Evolutionary conservation across 192 early-diverging fungal genomes (phyloP), one percentile per base, ranked within the genome.

Genomic region (Jimgerdemannia flammicorona): DNA sequence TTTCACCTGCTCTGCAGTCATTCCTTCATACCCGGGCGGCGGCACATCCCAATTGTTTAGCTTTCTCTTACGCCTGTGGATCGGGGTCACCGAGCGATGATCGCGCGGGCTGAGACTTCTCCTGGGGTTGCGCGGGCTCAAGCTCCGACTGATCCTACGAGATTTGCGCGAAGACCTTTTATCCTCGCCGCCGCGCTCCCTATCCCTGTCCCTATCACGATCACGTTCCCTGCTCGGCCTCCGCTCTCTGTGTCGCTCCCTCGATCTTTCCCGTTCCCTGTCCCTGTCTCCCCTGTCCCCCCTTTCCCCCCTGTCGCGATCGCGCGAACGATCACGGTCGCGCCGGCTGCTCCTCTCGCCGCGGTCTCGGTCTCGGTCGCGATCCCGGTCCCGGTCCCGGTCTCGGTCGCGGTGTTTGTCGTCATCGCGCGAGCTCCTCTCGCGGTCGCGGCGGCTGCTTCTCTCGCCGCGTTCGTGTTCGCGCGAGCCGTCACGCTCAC

Each of bases 41-140:
- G 95, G 84, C 69, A 93, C 82, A 84, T 99, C 98, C 98, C 98
- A 99, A 79, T 93, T 90, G 72, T 91, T 90, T 42, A 98, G 88
- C 79, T 94, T 95, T 19, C 92, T 85, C 17, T 81, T 82, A 70
- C 95, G 80, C 75, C 92, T 84, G 76, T 96, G 91, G 20, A 99
- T 77, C 17, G 98, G 97, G 40, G 91, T 81, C 6, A 93, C 84
- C 66, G 73, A 59, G 43, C 78, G 69, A 40, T 75, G 40, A 10
- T 71, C 71, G 64, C 54, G 77, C 14, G 77, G 78, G 66, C 81
- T 81, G 66, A 78, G 74, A 67, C 84, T 81, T 70, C 86, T 82
- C 65, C 83, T 82, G 76, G 89, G 83, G 64, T 71, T 79, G 67
- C 84, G 80, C 20, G 84, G 77, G 9, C 84, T 75, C 66, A 84